These are phyloP conservation scores for Jamesozyma lodderae DNA, from an alignment of 805 yeast species.

Conservation along the genomic window DNA sequence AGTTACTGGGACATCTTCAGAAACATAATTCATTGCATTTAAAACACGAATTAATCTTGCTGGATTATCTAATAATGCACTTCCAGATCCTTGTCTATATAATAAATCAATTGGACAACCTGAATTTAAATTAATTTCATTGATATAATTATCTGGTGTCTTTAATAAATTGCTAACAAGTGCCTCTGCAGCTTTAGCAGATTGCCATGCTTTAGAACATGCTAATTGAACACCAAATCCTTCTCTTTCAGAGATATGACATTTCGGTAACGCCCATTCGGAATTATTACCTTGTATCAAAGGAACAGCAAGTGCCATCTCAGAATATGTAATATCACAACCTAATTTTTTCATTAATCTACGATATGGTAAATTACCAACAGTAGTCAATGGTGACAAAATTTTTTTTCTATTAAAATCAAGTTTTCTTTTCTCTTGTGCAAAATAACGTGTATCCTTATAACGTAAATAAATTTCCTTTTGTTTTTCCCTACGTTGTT, in stretches of 20 bases:
- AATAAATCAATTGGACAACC: slow-evolving; percentile 97
- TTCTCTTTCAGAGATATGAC: slow-evolving; percentile 71
- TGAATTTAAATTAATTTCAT: slow-evolving; percentile 84
- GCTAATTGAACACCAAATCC: slow-evolving; percentile 94
- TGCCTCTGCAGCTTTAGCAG: slow-evolving; percentile 84
- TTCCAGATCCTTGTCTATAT: slow-evolving; percentile 93
- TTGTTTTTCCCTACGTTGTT: slow-evolving; percentile 28
- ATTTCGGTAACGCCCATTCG: slow-evolving; percentile 96
- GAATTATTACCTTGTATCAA: slow-evolving; percentile 81
- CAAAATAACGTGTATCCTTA: slow-evolving; percentile 66
- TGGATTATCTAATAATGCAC: slow-evolving; percentile 85
- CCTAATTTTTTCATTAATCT: slow-evolving; percentile 84
- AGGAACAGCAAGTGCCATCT: slow-evolving; percentile 88
- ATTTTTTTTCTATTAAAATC: slow-evolving; percentile 69
- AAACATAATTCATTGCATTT: slow-evolving; percentile 79
- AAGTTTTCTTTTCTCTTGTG: slow-evolving; percentile 73
- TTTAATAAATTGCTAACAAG: slow-evolving; percentile 27
- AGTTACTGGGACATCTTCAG: slow-evolving; percentile 88
- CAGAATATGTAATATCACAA: slow-evolving; percentile 88
- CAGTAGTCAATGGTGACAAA: slow-evolving; percentile 93
- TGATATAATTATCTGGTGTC: slow-evolving; percentile 45
- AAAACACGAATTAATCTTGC: slow-evolving; percentile 69
- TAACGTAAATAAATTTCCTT: slow-evolving; percentile 34
- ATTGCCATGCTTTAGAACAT: slow-evolving; percentile 86
- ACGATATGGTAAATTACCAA: slow-evolving; percentile 93